Conservation (phyloP, 495 filamentous ascomycete species). For the Aspergillus homomorphus region DNA sequence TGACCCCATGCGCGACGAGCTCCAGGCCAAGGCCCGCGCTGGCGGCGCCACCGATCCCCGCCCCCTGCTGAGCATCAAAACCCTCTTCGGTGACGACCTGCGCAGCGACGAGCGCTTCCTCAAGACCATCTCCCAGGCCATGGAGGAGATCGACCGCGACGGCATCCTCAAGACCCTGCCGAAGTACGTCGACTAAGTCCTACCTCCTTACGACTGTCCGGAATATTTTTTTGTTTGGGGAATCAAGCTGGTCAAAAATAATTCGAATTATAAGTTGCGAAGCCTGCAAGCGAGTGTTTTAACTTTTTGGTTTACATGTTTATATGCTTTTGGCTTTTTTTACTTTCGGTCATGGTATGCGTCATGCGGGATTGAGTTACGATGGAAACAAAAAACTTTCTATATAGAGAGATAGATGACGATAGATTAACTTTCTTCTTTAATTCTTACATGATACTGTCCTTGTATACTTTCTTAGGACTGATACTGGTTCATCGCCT, state of each 20-base stretch:
- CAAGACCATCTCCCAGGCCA: constrained; percentile 34
- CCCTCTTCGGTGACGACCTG: constrained; percentile 46
- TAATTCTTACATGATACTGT: too few relatives aligned
- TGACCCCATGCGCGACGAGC: constrained; percentile 45
- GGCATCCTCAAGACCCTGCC: constrained; percentile 43
- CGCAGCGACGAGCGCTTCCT: constrained; percentile 41
- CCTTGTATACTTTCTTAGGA: too few relatives aligned
- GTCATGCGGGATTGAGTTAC: background rate
- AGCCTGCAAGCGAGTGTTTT: too few relatives aligned
- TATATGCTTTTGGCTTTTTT: background rate
- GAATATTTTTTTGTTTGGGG: too few relatives aligned
- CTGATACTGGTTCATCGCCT: too few relatives aligned
- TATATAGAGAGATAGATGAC: background rate
- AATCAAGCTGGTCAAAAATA: too few relatives aligned
- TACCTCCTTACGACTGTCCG: too few relatives aligned
- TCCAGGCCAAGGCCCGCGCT: constrained; percentile 38
- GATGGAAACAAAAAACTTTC: background rate
- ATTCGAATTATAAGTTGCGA: too few relatives aligned
- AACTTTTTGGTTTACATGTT: too few relatives aligned
- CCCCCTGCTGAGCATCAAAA: constrained; percentile 40
- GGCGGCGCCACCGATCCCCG: constrained; percentile 36
- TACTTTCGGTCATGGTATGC: background rate
- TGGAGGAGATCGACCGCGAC: constrained; percentile 41
- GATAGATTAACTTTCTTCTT: background rate
- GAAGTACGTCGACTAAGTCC: constrained; percentile 38